phyloP scores from a whole-genome alignment of 768 basidiomycete genomes.

The Tremella fuciformis region DNA sequence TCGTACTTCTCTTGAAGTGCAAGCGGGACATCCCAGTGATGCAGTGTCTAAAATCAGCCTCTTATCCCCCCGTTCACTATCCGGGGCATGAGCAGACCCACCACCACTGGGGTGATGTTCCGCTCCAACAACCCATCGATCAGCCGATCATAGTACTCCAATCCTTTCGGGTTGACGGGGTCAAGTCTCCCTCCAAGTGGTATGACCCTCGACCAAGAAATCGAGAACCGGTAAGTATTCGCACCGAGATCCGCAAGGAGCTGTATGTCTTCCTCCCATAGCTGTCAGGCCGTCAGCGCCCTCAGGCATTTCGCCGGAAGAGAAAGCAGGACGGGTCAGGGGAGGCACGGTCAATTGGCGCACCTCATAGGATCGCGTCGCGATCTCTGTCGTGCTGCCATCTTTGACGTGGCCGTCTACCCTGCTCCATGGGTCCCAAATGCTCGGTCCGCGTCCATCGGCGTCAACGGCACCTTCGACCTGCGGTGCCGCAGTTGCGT shows the following conservation, averaged over 20 bases:
- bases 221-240: conserved; percentile 68
- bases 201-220: conserved; percentile 70
- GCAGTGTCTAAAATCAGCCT: conserved; percentile 14
- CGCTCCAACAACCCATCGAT: conserved; percentile 64
- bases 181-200: conserved; percentile 65
- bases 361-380: conserved; percentile 3
- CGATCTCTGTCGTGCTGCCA: conserved; percentile 1
- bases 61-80: not conserved
- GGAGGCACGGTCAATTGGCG: not conserved
- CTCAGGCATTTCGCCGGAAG: not conserved
- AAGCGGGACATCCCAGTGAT: conserved; percentile 71
- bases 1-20: conserved; percentile 67
- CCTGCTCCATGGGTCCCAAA: conserved; percentile 14
- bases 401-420: not conserved
- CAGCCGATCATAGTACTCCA: conserved; percentile 61
- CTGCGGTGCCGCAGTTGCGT: conserved; percentile 15
- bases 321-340: conserved; percentile 2
- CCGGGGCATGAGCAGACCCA: conserved; percentile 53
- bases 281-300: conserved; percentile 55
- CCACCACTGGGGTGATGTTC: conserved; percentile 59
- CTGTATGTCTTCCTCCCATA: conserved; percentile 66
- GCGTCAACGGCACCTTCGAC: conserved; percentile 11
- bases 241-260: conserved; percentile 63
- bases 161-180: conserved; percentile 66
- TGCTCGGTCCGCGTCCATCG: conserved; percentile 15